A percentile compares a stretch with the other conserved stretches of the same genome.
Evolutionary conservation across 306 rosid species (phyloP).

Genomic region (Astragalus glycyphyllos): DNA sequence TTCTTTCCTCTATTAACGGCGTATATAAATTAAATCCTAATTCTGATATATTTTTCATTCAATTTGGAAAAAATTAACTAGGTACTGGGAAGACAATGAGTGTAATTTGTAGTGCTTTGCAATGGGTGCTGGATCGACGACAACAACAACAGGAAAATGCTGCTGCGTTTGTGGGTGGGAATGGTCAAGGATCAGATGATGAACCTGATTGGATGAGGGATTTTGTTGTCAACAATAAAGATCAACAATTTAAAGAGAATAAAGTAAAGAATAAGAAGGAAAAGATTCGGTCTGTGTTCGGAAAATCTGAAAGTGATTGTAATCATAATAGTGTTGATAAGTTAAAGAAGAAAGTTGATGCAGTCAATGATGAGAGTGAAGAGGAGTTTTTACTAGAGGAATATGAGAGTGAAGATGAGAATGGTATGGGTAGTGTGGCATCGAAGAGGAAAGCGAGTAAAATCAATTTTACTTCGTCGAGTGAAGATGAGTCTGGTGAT

Average conservation of each 20-base stretch:
- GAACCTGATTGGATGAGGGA: constrained; percentile 95
- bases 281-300: constrained; percentile 39
- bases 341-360: constrained; percentile 42
- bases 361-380: constrained; percentile 56
- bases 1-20: too few species aligned
- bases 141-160: constrained; percentile 44
- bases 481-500: constrained; percentile 64
- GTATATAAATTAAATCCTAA: too few species aligned
- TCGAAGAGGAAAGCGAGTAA: constrained; percentile 67
- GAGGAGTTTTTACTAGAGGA: constrained; percentile 89
- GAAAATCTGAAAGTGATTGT: constrained; percentile 35
- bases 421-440: constrained; percentile 37
- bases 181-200: constrained; percentile 60
- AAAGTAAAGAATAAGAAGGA: constrained; percentile 47
- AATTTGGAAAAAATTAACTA: constrained; percentile 2
- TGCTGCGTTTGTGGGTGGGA: constrained; percentile 15
- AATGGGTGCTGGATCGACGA: constrained; percentile 78
- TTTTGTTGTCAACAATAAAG: constrained; percentile 52
- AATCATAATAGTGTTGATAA: not conserved
- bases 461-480: constrained; percentile 58
- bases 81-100: constrained; percentile 97
- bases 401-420: constrained; percentile 82
- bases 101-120: constrained; percentile 89
- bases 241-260: constrained; percentile 44
- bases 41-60: not conserved